phyloP scores from a whole-genome alignment of 495 filamentous ascomycete genomes.

The Aspergillus homomorphus region DNA sequence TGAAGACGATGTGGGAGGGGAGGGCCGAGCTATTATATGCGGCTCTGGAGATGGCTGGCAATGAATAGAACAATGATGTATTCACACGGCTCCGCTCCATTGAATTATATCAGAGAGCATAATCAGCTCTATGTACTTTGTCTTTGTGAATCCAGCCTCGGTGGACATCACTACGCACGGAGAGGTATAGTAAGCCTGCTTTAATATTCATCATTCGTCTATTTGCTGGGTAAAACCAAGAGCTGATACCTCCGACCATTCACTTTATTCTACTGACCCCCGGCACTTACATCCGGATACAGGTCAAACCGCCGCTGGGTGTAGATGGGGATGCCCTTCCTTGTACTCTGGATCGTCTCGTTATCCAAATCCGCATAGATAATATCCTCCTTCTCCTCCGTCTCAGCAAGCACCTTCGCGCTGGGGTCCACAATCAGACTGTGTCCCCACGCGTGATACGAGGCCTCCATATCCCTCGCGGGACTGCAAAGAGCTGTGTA shows the following conservation, averaged over 20 bases:
- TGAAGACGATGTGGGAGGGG: too few species aligned
- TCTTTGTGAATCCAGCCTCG: not conserved
- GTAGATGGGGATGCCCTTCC: constrained; percentile 81
- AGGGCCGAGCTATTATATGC: too few species aligned
- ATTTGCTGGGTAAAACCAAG: not conserved
- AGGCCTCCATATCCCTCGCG: constrained; percentile 70
- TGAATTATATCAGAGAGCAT: too few species aligned
- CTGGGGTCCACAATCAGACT: constrained; percentile 87
- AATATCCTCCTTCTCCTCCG: constrained; percentile 71
- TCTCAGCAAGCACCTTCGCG: constrained; percentile 70
- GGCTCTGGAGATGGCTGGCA: too few species aligned
- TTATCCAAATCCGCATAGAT: constrained; percentile 72
- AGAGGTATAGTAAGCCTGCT: not conserved
- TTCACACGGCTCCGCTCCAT: too few species aligned
- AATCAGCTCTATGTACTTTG: too few species aligned
- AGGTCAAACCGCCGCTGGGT: constrained; percentile 91
- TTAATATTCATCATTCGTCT: not conserved
- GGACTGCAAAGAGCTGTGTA: constrained; percentile 94
- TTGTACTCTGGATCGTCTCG: constrained; percentile 68
- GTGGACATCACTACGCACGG: not conserved
- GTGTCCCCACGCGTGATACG: constrained; percentile 90
- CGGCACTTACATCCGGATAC: constrained; percentile 78
- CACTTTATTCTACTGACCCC: constrained; percentile 11
- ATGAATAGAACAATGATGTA: too few species aligned
- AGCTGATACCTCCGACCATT: too few species aligned